Percentiles rank a stretch among this genome's conserved stretches.
phyloP scores from a whole-genome alignment of 169 alveolate species.

The Besnoitia besnoiti region DNA sequence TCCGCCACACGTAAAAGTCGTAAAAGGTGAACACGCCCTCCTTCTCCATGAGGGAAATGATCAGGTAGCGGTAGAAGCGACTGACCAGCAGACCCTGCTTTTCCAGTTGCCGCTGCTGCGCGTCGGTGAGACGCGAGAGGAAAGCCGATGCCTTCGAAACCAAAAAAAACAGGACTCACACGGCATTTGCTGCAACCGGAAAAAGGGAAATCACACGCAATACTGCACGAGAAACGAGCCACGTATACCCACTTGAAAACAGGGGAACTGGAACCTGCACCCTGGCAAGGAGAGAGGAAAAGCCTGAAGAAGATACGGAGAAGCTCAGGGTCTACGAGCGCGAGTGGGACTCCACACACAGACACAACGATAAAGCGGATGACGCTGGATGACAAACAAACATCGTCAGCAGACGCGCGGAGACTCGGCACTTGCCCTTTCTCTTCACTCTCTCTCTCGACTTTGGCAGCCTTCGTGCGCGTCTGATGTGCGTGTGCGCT shows the following conservation, averaged over 20 bases:
- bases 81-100: background rate
- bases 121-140: conserved; percentile 21
- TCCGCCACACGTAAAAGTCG: conserved; percentile 24
- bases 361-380: too few species aligned
- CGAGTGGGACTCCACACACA: too few species aligned
- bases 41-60: conserved; percentile 25
- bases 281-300: too few species aligned
- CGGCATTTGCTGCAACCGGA: background rate
- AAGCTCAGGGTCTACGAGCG: too few species aligned
- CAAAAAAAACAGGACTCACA: background rate
- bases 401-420: too few species aligned
- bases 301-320: too few species aligned
- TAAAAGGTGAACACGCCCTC: conserved; percentile 21
- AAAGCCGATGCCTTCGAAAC: background rate
- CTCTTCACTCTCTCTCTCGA: too few species aligned
- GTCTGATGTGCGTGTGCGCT: too few species aligned
- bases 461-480: too few species aligned
- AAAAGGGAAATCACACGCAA: background rate
- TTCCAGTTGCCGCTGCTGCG: conserved; percentile 34
- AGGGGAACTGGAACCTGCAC: too few species aligned
- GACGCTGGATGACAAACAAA: too few species aligned
- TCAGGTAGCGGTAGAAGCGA: conserved; percentile 18
- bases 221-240: background rate
- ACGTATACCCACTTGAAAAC: background rate
- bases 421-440: too few species aligned